Evolutionary conservation across 1,284 basidiomycete genomes (phyloP), one percentile per base, ranked within the genome.

Genomic region (Cerioporus squamosus): DNA sequence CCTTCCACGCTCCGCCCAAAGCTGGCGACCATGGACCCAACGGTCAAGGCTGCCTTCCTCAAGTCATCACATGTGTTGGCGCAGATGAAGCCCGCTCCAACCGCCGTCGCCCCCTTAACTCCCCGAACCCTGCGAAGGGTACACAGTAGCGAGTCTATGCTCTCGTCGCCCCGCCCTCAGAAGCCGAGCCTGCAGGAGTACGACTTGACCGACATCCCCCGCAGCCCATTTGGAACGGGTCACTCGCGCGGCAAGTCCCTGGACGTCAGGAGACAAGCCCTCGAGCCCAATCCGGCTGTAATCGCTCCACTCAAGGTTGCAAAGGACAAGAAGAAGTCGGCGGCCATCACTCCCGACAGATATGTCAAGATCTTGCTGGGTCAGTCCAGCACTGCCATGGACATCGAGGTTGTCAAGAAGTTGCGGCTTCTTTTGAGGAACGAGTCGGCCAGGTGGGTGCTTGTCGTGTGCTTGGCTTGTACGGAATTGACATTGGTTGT

Each of bases 21-120:
- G 73, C 82, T 95, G 5, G 77, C 81, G 40, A 83, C 84, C 22
- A 91, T 95, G 82, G 91, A 93, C 60, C 76, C 86, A 0, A 85
- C 87, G 2, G 93, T 95, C 40, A 95, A 95, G 68, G 90, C 90
- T 3, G 90, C 91, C n/a, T 94, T 95, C 90, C 77, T 95, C 55
- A 93, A 91, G 68, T 93, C 92, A 0, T 91, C 92, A 2, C 86
- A 88, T 24, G 83, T 84, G 14, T 78, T 94, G 67, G 79, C 82
- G 24, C 71, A 81, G 12, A 79, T 80, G 29, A 66, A 75, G 24
- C 70, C 79, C 15, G 53, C 56, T 0, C 66, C 80, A 18, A 62
- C 70, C 20, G 60, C 71, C 23, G 62, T 71, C 23, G 62, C 68
- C 5, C 68, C 77, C 0, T 59, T 65, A 12, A 66, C 71, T 5